A percentile compares a stretch with the other conserved stretches of the same genome.
Evolutionary conservation across 345 rosid genomes (phyloP).

Genomic region (Lagerstroemia speciosa): DNA sequence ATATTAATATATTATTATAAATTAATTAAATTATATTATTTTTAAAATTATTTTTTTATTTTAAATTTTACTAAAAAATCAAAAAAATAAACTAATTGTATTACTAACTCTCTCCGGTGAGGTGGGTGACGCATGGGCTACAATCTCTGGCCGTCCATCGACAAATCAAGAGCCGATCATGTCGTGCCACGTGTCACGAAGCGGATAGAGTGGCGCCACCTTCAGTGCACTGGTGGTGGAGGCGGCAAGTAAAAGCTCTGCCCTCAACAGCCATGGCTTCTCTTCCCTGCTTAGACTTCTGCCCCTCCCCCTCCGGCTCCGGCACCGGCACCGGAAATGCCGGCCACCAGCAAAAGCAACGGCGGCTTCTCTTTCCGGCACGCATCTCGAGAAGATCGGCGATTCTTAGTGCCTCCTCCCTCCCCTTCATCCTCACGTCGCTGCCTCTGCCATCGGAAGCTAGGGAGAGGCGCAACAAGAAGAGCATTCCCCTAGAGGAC

Average conservation of each 20-base stretch:
- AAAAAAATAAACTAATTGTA: too few species aligned
- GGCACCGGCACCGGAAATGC: conserved; percentile 9
- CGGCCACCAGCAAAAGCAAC: conserved; percentile 15
- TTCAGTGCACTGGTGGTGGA: background rate
- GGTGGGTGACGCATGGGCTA: background rate
- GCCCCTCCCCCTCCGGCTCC: conserved; percentile 2
- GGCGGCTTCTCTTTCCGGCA: conserved; percentile 22
- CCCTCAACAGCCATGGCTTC: conserved; percentile 35
- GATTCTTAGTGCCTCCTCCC: conserved; percentile 29
- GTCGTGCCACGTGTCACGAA: background rate
- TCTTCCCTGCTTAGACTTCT: conserved; percentile 3
- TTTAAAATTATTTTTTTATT: too few species aligned
- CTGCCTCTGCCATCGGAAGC: conserved; percentile 49
- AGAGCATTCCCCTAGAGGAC: conserved; percentile 58
- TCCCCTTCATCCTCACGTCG: conserved; percentile 35
- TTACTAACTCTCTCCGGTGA: too few species aligned
- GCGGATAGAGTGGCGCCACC: background rate
- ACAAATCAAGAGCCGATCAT: background rate
- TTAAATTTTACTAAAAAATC: too few species aligned
- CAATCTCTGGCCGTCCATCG: background rate
- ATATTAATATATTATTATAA: too few species aligned
- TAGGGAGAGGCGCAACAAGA: conserved; percentile 74
- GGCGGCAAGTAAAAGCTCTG: background rate
- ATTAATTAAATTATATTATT: too few species aligned
- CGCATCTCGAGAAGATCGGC: conserved; percentile 57